Evolutionary conservation across 1,139 yeast species (phyloP).

Genomic region (Suhomyces choctaworum): DNA sequence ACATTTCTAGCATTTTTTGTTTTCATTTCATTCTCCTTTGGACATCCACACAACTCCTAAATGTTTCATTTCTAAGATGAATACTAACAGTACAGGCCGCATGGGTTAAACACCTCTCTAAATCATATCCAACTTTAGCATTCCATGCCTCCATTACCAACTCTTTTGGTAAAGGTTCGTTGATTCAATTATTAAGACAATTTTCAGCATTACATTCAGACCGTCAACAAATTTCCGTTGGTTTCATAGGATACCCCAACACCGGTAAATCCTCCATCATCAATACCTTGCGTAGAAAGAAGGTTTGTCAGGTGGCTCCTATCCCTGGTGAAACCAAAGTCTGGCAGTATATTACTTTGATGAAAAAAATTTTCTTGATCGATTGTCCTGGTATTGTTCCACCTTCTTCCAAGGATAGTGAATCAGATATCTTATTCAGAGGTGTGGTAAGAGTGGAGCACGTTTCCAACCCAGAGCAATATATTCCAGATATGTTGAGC

Average conservation of each 20-base stretch:
- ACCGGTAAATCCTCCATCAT: conserved; percentile 96
- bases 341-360: conserved; percentile 96
- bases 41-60: too few relatives aligned
- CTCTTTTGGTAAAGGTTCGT: conserved; percentile 95
- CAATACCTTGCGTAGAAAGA: conserved; percentile 88
- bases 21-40: too few relatives aligned
- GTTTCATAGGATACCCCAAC: conserved; percentile 96
- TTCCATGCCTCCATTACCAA: conserved; percentile 97
- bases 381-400: conserved; percentile 99
- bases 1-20: conserved; percentile 35
- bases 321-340: conserved; percentile 99
- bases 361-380: conserved; percentile 91
- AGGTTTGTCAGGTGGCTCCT: conserved; percentile 96
- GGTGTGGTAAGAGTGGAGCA: conserved; percentile 98
- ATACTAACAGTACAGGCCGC: conserved; percentile 83
- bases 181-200: conserved; percentile 90
- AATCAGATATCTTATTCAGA: conserved; percentile 90
- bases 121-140: conserved; percentile 91
- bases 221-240: conserved; percentile 94
- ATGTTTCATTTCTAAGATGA: too few relatives aligned
- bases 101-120: conserved; percentile 94
- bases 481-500: conserved; percentile 80
- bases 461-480: conserved; percentile 93
- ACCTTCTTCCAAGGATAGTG: conserved; percentile 84
- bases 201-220: conserved; percentile 88